Percentiles rank a stretch among this genome's conserved stretches.
Evolutionary conservation across 1,139 yeast species (phyloP).

Genomic region (Sugiyamaella grinbergsii): DNA sequence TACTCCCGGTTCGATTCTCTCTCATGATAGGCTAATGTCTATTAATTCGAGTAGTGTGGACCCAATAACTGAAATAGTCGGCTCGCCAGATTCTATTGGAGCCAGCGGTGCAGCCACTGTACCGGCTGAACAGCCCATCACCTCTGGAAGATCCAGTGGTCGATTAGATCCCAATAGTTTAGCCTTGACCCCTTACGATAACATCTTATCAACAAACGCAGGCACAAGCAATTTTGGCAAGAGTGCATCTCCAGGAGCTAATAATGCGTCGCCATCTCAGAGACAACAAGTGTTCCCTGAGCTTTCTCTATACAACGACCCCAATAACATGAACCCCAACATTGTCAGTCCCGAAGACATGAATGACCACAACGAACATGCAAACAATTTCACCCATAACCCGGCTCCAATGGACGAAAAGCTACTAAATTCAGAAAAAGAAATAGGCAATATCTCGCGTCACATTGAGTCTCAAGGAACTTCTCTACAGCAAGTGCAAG

Average conservation of each 20-base stretch:
- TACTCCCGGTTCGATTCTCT: slow-evolving; percentile 2
- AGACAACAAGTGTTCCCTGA: slow-evolving; percentile 10
- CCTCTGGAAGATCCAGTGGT: background rate
- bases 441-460: slow-evolving; percentile 36
- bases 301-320: slow-evolving; percentile 8
- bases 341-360: slow-evolving; percentile 7
- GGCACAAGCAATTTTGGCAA: background rate
- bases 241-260: background rate
- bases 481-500: slow-evolving; percentile 42
- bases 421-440: slow-evolving; percentile 25
- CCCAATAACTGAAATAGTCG: slow-evolving; percentile 14
- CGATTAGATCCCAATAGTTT: slow-evolving; percentile 15
- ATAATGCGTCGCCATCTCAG: background rate
- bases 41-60: slow-evolving; percentile 9
- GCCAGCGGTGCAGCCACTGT: background rate
- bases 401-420: slow-evolving; percentile 20
- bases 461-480: slow-evolving; percentile 39
- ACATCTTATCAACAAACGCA: background rate
- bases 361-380: slow-evolving; percentile 7
- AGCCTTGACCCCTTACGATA: slow-evolving; percentile 12
- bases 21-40: slow-evolving; percentile 16
- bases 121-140: background rate
- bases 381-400: slow-evolving; percentile 10
- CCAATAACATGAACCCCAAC: slow-evolving; percentile 7
- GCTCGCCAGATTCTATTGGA: slow-evolving; percentile 14